Base-by-base conservation (phyloP, 129 eudicot genomes). In the Lactuca saligna region DNA sequence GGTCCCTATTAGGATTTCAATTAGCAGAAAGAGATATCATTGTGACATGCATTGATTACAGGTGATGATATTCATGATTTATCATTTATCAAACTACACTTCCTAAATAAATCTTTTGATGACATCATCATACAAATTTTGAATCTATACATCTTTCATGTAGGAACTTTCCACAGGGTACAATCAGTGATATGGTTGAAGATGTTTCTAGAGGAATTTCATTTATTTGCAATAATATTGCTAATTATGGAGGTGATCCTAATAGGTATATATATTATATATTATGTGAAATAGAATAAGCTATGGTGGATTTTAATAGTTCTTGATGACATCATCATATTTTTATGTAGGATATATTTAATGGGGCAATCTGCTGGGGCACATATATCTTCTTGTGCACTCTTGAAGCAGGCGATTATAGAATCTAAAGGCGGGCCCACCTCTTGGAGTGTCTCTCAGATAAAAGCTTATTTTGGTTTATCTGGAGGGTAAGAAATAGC, bases 111-210 rank as follows among this genome's bases (percentile, higher is more conserved):
- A 57, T 32, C 20, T 44, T 32, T 46, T 57, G 3, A 25, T 33
- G 33, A 57, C 63, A 44, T 31, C 57, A 16, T 57, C 49, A 10
- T 15, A 51, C 13, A 33, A 49, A 49, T 35, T 6, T n/a, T 14
- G 48, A 34, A 34, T 64, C 53, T 15, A 25, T 44, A 10, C 0
- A 15, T 70, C 6, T 57, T 68, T 35, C 39, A 17, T 72, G 85
- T 91, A 94, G 99, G 84, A 94, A 89, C 77, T 94, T 94, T 68
- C 99, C 99, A 32, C 97, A 94, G 76, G 99, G 97, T 60, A 89
- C 99, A 57, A 89, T 94, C 54, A 76, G 96, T 63, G 97, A 94
- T 69, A 94, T 90, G 99, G 79, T 89, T 74, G 75, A 83, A 48
- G 99, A 94, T 72, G 96, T 88, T 55, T 85, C 91, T 74, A 83